Evolutionary conservation across 164 flowering plant species (phyloP), one percentile per base, ranked within the genome.

Genomic region (Vitis amurensis): DNA sequence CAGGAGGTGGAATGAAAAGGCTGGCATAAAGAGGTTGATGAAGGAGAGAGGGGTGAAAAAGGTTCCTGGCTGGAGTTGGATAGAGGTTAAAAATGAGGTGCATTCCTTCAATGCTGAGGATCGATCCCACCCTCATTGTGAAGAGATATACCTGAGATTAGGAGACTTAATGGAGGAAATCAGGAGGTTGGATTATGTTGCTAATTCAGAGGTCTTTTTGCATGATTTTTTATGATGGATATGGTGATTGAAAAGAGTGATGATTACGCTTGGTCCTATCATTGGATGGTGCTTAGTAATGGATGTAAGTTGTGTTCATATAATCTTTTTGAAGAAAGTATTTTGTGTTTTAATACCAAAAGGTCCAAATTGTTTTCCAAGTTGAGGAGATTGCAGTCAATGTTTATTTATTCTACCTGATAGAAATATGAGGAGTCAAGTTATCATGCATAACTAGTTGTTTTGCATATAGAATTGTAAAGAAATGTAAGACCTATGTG

Each of bases 61-160:
- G 85, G 89, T 91, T 13, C 95, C 95, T 56, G 94, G 98, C 61
- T 88, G 92, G 89, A 93, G 98, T 78, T 93, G 95, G 98, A 82
- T 91, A 31, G 98, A 93, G 74, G 77, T 90, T 51, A 73, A 81
- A 53, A 82, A 85, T 44, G 69, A 81, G 63, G 87, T 89, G 12
- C 94, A 86, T 78, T 68, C 89, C 55, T 93, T 93, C 74, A 89
- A 83, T 77, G 97, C 97, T 6, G 88, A 83, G 53, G 94, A 91
- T 69, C 77, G 63, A 59, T 83, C 89, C 5, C 94, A 93, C 69
- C 81, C 86, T 11, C 68, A 75, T 51, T 79, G 80, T 53, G 77
- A 71, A 66, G 80, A 81, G 67, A 83, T 92, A 55, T 89, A 87
- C 66, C 69, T 67, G 57, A 67, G 15, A 29, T 53, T 89, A 60